Percentiles rank a stretch among this genome's conserved stretches.
phyloP scores from a whole-genome alignment of 75 land plant genomes.

The Adiantum capillusveneris region DNA sequence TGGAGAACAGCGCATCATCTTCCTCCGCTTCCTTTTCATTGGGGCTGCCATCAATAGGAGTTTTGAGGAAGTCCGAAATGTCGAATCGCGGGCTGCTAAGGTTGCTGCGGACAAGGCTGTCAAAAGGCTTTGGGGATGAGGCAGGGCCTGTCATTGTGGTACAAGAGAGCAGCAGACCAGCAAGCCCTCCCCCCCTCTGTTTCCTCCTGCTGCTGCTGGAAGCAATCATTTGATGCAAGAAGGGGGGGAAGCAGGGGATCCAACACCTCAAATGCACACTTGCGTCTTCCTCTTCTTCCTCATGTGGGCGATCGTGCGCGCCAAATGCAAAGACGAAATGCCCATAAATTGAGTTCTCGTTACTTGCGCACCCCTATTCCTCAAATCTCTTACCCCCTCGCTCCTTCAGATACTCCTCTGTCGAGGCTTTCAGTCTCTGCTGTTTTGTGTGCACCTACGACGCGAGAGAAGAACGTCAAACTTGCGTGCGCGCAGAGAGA shows the following conservation, averaged over 20 bases:
- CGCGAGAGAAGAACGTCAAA: background rate
- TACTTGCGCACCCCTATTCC: background rate
- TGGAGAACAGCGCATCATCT: constrained; percentile 25
- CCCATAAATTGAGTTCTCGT: background rate
- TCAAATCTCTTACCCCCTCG: background rate
- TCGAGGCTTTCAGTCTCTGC: no score
- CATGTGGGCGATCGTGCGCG: background rate
- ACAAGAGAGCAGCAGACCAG: background rate
- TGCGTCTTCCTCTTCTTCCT: background rate
- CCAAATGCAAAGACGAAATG: no score
- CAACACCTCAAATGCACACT: background rate
- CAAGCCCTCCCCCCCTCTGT: background rate
- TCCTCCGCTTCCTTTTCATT: background rate
- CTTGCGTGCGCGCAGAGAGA: background rate
- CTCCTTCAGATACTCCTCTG: no score
- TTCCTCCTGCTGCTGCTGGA: constrained; percentile 1
- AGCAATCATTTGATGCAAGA: background rate
- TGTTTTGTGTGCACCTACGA: background rate
- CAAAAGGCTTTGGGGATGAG: constrained; percentile 2
- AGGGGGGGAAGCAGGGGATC: background rate
- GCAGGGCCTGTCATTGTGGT: background rate
- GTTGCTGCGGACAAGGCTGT: constrained; percentile 15
- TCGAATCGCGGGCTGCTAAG: constrained; percentile 34
- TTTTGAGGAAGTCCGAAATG: constrained; percentile 28
- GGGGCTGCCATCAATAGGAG: constrained; percentile 20